A percentile compares a stretch with the other conserved stretches of the same genome.
phyloP scores from a whole-genome alignment of 257 asterid genomes.

The Phtheirospermum japonicum region DNA sequence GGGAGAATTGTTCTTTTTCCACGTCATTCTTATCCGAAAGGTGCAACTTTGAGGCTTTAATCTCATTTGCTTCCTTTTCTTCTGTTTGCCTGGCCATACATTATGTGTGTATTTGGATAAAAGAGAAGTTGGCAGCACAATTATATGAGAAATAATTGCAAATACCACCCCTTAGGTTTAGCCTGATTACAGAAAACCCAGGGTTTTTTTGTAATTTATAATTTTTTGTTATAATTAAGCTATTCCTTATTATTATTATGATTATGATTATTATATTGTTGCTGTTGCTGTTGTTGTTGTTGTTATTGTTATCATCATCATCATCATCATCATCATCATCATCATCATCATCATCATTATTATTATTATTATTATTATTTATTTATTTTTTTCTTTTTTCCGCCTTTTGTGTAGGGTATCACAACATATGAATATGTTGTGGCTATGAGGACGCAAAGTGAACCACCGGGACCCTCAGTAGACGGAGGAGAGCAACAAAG shows the following conservation, averaged over 20 bases:
- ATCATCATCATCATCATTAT: too few relatives aligned
- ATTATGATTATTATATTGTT: too few relatives aligned
- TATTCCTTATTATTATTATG: too few relatives aligned
- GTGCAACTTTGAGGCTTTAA: slow-evolving; percentile 30
- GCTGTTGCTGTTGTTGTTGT: too few relatives aligned
- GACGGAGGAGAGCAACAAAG: slow-evolving; percentile 89
- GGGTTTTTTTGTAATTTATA: too few relatives aligned
- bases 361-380: not conserved
- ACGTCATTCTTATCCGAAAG: slow-evolving; percentile 87
- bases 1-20: slow-evolving; percentile 93
- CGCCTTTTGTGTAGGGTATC: slow-evolving; percentile 79
- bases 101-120: not conserved
- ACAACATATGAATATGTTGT: slow-evolving; percentile 91
- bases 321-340: too few relatives aligned
- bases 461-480: slow-evolving; percentile 82
- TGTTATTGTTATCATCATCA: too few relatives aligned
- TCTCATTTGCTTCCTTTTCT: not conserved
- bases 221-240: not conserved
- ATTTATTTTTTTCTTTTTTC: not conserved
- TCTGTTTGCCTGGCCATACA: too few relatives aligned
- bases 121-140: not conserved
- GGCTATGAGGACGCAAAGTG: slow-evolving; percentile 93
- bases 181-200: not conserved
- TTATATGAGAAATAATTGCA: not conserved
- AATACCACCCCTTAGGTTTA: not conserved